phyloP scores from a whole-genome alignment of 129 eudicot genomes.

The Artemisia argyi region DNA sequence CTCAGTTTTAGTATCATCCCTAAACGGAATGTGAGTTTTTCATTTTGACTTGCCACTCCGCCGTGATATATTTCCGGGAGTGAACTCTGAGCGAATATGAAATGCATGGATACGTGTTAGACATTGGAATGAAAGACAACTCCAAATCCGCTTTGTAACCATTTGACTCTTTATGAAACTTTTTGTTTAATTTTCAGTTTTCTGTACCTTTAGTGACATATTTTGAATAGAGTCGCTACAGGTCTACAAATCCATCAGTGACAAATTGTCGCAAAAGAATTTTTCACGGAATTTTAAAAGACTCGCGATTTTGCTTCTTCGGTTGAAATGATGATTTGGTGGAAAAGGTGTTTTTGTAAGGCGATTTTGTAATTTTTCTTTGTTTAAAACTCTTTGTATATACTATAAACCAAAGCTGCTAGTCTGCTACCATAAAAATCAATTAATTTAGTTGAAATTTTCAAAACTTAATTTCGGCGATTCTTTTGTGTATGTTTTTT shows the following conservation, averaged over 20 bases:
- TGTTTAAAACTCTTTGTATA: background rate
- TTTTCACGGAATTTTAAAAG: no score
- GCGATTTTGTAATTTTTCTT: background rate
- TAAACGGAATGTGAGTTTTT: background rate
- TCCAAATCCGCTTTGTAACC: background rate
- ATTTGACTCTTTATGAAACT: no score
- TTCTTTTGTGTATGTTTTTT: background rate
- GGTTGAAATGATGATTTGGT: no score
- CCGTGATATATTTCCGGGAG: background rate
- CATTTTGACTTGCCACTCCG: background rate
- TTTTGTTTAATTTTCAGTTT: no score
- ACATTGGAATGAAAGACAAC: background rate
- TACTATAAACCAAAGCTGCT: no score
- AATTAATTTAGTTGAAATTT: background rate
- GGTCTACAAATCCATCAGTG: no score
- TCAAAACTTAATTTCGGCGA: background rate
- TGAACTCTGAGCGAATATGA: background rate
- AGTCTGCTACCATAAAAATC: background rate
- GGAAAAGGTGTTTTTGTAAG: no score
- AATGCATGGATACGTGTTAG: constrained; percentile 3
- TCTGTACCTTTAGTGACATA: no score
- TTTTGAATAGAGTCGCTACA: no score
- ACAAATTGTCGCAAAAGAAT: no score
- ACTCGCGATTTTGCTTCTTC: no score
- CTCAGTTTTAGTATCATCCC: background rate